Percentiles rank a stretch among this genome's conserved stretches.
These are phyloP conservation scores for Pleurotus eryngii DNA, from an alignment of 768 basidiomycete genomes.

Conservation along the genomic window DNA sequence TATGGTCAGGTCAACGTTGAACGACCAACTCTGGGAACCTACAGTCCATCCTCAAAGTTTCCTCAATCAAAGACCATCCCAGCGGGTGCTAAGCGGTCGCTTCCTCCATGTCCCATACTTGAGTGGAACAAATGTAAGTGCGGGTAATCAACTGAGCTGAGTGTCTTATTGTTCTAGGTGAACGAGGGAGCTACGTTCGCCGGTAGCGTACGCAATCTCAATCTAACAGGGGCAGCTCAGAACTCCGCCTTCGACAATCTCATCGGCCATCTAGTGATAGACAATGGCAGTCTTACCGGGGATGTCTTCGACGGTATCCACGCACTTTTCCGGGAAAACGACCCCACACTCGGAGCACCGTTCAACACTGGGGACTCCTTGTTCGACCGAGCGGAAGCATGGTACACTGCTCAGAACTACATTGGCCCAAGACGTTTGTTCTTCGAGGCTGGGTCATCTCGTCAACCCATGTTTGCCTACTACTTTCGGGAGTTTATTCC, in stretches of 20 bases:
- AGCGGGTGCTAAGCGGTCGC: slow-evolving; percentile 40
- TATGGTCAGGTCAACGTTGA: slow-evolving; percentile 43
- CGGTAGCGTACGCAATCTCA: slow-evolving; percentile 30
- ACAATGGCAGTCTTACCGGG: slow-evolving; percentile 44
- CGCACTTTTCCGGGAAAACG: slow-evolving; percentile 44
- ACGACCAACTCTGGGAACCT: slow-evolving; percentile 56
- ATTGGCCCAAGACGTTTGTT: slow-evolving; percentile 48
- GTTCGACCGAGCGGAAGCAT: slow-evolving; percentile 53
- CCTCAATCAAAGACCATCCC: slow-evolving; percentile 41
- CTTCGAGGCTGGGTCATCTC: slow-evolving; percentile 41
- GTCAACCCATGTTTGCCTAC: slow-evolving; percentile 51
- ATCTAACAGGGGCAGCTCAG: slow-evolving; percentile 36
- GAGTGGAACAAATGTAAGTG: slow-evolving; percentile 50
- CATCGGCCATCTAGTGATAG: slow-evolving; percentile 45
- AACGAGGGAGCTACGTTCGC: slow-evolving; percentile 54
- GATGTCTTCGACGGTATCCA: slow-evolving; percentile 38
- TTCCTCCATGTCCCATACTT: slow-evolving; percentile 54
- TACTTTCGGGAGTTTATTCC: slow-evolving; percentile 57
- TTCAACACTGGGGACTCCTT: slow-evolving; percentile 60
- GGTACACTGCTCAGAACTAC: slow-evolving; percentile 60
- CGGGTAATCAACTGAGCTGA: background rate
- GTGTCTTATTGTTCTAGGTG: slow-evolving; percentile 25
- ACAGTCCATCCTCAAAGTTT: slow-evolving; percentile 44
- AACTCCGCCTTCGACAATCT: slow-evolving; percentile 42
- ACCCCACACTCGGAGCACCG: slow-evolving; percentile 41